Evolutionary conservation across 371 early-diverging fungal genomes (phyloP), one percentile per base, ranked within the genome.

Genomic region (Haplosporangium sp.): DNA sequence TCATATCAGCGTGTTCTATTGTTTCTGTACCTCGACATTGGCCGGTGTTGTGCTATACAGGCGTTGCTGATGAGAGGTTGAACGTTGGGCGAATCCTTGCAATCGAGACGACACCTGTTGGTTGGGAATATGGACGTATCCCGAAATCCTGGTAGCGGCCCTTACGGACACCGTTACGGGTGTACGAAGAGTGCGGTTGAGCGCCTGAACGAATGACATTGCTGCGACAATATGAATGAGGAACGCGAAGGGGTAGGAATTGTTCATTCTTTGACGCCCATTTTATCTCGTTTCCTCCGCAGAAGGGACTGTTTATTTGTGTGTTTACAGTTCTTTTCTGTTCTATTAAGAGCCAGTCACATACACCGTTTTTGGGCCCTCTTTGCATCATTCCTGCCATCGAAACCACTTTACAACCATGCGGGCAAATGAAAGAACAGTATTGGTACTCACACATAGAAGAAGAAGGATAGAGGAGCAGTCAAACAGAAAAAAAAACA

Each of bases 341-440:
- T 29, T 29, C 29, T 2, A 29, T 45, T 45, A 13, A 45, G 16
- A 45, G 2, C 13, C 16, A 51, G 23, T 9, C 51, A 51, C 23
- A 16, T 16, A 51, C 51, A 12, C 6, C n/a, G 51, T 8, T n/a
- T n/a, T n/a, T n/a, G n/a, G n/a, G n/a, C n/a, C n/a, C n/a, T n/a
- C n/a, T 29, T 29, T 29, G 29, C 29, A 29, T 29, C 29, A 29
- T 29, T 29, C 29, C 29, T 29, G n/a, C 36, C 4, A 54, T 21
- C 36, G 11, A 14, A 10, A 10, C 8, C 23, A 36, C 12, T 21
- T 20, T 10, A 38, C 21, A 20, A 59, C 55, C 61, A 86, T 87
- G 87, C 83, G 82, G 36, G 59, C 73, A 20, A 87, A 87, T 77
- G 85, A 86, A 60, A 68, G 77, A 29, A 74, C 79, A 9, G 87